These are phyloP conservation scores for Leccinum pachyderme DNA, from an alignment of 1,284 basidiomycete species.

Conservation along the genomic window DNA sequence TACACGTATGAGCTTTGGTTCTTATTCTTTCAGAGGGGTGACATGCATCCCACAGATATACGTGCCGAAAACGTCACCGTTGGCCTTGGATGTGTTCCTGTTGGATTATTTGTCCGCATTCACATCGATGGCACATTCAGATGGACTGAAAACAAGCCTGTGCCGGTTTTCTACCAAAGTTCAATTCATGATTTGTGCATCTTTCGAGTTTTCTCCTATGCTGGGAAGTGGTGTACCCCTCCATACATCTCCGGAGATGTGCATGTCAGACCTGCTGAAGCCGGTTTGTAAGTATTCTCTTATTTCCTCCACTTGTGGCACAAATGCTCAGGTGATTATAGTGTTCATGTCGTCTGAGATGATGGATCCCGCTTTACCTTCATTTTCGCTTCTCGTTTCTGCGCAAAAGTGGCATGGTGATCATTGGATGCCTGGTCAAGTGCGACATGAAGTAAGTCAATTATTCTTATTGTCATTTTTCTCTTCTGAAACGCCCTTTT, in stretches of 20 bases:
- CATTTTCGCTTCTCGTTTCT: slow-evolving; percentile 2
- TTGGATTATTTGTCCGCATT: slow-evolving; percentile 15
- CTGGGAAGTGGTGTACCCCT: slow-evolving; percentile 11
- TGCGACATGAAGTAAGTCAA: not conserved
- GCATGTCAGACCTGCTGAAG: slow-evolving; percentile 5
- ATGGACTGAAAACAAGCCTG: slow-evolving; percentile 9
- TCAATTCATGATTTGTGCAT: slow-evolving; percentile 11
- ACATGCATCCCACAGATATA: slow-evolving; percentile 4
- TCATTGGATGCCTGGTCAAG: not conserved
- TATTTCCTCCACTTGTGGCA: no score
- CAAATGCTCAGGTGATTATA: no score
- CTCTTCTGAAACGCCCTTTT: not conserved
- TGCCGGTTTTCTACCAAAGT: not conserved
- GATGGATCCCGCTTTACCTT: not conserved
- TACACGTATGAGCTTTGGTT: not conserved
- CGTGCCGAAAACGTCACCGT: slow-evolving; percentile 1
- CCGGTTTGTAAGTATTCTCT: no score
- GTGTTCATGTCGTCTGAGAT: no score
- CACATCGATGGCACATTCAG: not conserved
- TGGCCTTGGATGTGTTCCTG: slow-evolving; percentile 11
- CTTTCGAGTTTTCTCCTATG: slow-evolving; percentile 15
- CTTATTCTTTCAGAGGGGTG: not conserved
- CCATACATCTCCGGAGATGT: not conserved
- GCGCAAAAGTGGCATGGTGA: not conserved
- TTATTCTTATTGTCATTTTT: not conserved